Evolutionary conservation across 1,139 yeast species (phyloP), one percentile per base, ranked within the genome.

Genomic region (Saccharomyces hybrid): DNA sequence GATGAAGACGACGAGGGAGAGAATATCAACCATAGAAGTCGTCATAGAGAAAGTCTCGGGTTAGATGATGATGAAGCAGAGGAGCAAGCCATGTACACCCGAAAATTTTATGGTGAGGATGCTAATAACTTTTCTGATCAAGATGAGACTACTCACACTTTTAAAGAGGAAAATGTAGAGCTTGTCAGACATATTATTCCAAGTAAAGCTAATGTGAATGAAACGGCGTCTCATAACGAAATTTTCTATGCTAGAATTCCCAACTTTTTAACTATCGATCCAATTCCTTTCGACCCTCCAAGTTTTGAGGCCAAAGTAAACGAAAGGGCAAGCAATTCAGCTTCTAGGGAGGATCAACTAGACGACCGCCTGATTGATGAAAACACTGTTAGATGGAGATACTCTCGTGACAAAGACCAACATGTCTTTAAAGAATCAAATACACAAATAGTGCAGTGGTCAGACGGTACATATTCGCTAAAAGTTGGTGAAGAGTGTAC

Each of bases 311-410:
- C 68, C 5, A 69, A 69, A 25, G 71, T 77, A 13, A 70, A 69
- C 46, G 68, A 71, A 53, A 57, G 77, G 62, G 47, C 81, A 74
- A 61, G 54, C 5, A 59, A 61, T 28, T 52, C 59, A 3, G 16
- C n/a, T 5, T 60, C 68, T 9, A 58, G 56, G 47, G 81, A 81
- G 53, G 76, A 75, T 55, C 79, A 82, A 46, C 74, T 76, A 26
- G 76, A 75, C 38, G 78, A 76, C 55, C 81, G 82, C 16, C 74
- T 85, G 48, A 75, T 82, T 56, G 88, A 85, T 59, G 90, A 87
- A 65, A 89, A 89, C 67, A 89, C 96, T 0, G 76, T 93, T 42
- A 80, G 98, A 64, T 93, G 99, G 99, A 82, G 95, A 71, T 90
- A 91, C 69, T 85, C 89, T 31, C 73, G 80, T 51, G 82, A 80